These are phyloP conservation scores for Diutina sp. DNA, from an alignment of 1,139 yeast genomes.

Conservation along the genomic window DNA sequence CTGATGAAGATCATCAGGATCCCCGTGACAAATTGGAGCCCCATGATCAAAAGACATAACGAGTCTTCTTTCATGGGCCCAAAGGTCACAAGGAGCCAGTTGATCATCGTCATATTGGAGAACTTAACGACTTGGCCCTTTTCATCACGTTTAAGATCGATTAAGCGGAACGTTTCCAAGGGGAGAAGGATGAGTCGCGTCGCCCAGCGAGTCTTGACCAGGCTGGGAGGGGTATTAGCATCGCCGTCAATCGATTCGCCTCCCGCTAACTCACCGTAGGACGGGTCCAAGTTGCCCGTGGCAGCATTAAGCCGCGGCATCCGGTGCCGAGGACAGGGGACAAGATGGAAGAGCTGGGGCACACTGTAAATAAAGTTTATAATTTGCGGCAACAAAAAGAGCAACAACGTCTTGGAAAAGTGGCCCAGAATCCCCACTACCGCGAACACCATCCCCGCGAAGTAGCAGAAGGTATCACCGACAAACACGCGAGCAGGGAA, in stretches of 20 bases:
- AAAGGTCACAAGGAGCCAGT: conserved; percentile 66
- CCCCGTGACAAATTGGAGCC: conserved; percentile 55
- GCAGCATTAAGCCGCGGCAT: conserved; percentile 38
- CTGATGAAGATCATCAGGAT: conserved; percentile 54
- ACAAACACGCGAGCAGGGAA: conserved; percentile 90
- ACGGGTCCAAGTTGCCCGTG: not conserved
- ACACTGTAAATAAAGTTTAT: conserved; percentile 77
- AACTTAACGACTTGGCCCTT: conserved; percentile 30
- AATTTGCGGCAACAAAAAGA: conserved; percentile 84
- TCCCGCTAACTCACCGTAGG: not conserved
- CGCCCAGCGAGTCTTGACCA: not conserved
- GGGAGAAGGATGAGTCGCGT: conserved; percentile 7
- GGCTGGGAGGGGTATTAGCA: not conserved
- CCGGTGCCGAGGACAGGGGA: conserved; percentile 94
- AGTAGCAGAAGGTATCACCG: conserved; percentile 96
- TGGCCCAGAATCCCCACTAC: conserved; percentile 94
- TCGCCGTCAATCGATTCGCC: not conserved
- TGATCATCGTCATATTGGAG: conserved; percentile 80
- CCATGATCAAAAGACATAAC: conserved; percentile 47
- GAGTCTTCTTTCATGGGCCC: conserved; percentile 85
- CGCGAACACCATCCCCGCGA: conserved; percentile 98
- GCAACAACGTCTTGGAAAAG: conserved; percentile 80
- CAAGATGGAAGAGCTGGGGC: conserved; percentile 76
- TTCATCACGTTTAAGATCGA: conserved; percentile 30
- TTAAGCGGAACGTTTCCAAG: conserved; percentile 15